phyloP scores from a whole-genome alignment of 1,139 yeast genomes.

The Blastobotrys persicus region DNA sequence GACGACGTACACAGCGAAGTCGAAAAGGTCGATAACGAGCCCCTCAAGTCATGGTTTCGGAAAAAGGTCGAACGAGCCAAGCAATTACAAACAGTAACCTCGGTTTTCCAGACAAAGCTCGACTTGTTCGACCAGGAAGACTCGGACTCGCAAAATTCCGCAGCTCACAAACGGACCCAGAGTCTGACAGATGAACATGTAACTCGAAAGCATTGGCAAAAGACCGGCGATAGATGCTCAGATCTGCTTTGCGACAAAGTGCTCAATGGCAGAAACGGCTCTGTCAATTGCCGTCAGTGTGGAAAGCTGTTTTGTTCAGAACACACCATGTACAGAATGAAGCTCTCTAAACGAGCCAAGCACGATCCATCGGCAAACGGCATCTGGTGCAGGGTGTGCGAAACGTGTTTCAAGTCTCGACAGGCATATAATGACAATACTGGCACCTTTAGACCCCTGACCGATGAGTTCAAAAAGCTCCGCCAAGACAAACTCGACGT shows the following conservation, averaged over 20 bases:
- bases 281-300: conserved; percentile 48
- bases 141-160: conserved; percentile 10
- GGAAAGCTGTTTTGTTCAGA: conserved; percentile 66
- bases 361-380: conserved; percentile 50
- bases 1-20: conserved; percentile 60
- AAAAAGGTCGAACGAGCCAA: conserved; percentile 32
- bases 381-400: conserved; percentile 69
- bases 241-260: conserved; percentile 32
- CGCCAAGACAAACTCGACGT: conserved; percentile 47
- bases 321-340: conserved; percentile 57
- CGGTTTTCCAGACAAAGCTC: conserved; percentile 34
- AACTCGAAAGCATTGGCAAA: conserved; percentile 64
- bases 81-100: conserved; percentile 31
- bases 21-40: conserved; percentile 35
- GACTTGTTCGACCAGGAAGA: conserved; percentile 35
- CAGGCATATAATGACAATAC: conserved; percentile 51
- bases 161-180: conserved; percentile 17
- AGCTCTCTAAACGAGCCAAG: conserved; percentile 46
- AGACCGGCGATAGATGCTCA: conserved; percentile 39
- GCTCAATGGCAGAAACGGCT: conserved; percentile 33
- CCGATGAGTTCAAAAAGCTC: conserved; percentile 42
- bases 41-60: conserved; percentile 43
- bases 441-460: conserved; percentile 47
- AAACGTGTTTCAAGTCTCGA: conserved; percentile 53
- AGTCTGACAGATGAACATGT: conserved; percentile 36